These are phyloP conservation scores for Lecanosticta acicola DNA, from an alignment of 2,329 filamentous ascomycete species.

Conservation along the genomic window DNA sequence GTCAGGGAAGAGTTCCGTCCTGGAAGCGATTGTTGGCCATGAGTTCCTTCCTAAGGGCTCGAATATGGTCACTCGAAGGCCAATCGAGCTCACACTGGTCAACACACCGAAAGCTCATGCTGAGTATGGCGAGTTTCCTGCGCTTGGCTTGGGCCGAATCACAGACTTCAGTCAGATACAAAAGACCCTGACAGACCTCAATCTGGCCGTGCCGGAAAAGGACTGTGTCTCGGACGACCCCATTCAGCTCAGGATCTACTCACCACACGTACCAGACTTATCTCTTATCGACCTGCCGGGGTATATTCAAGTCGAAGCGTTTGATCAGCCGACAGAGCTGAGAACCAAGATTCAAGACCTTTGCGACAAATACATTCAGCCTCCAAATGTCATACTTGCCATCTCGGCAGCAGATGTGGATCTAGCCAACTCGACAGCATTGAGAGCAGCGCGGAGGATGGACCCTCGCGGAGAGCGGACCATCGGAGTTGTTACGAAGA, in stretches of 20 bases:
- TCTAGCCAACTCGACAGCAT: conserved; percentile 87
- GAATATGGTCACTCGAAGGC: conserved; percentile 95
- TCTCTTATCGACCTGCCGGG: conserved; percentile 94
- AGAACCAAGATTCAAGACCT: conserved; percentile 95
- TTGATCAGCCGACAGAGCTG: conserved; percentile 82
- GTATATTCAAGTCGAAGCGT: conserved; percentile 91
- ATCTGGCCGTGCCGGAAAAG: conserved; percentile 80
- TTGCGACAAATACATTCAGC: conserved; percentile 96
- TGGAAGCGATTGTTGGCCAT: conserved; percentile 95
- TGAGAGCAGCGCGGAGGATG: conserved; percentile 82
- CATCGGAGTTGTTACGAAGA: conserved; percentile 98
- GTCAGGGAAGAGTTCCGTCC: conserved; percentile 92
- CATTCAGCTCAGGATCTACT: conserved; percentile 92
- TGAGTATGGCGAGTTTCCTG: conserved; percentile 95
- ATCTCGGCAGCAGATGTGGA: conserved; percentile 98
- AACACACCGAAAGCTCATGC: conserved; percentile 83
- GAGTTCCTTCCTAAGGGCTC: conserved; percentile 97
- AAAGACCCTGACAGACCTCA: conserved; percentile 88
- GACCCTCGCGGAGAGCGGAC: conserved; percentile 93
- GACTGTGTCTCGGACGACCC: conserved; percentile 96
- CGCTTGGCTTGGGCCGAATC: conserved; percentile 81
- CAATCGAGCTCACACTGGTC: conserved; percentile 91
- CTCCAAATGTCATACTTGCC: conserved; percentile 92
- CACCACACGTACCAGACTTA: conserved; percentile 88
- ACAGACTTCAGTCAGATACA: conserved; percentile 91